A percentile compares a stretch with the other conserved stretches of the same genome.
These are phyloP conservation scores for Staphylotrichum tortipilum DNA, from an alignment of 495 filamentous ascomycete genomes.

Conservation along the genomic window DNA sequence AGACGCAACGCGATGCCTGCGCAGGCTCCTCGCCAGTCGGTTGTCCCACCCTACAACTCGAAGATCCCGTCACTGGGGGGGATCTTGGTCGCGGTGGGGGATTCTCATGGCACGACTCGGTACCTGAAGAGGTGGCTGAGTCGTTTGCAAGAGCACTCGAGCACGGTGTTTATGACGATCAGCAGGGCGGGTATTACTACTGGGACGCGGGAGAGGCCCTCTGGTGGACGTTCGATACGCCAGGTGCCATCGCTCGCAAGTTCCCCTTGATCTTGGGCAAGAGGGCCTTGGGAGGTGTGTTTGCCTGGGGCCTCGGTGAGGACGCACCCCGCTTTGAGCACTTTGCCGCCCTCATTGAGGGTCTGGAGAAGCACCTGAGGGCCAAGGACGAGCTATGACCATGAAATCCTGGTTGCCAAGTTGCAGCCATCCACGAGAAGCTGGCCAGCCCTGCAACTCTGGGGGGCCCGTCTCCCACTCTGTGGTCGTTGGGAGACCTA, in stretches of 20 bases:
- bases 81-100: slow-evolving; percentile 56
- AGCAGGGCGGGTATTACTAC: slow-evolving; percentile 59
- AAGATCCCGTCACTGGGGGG: slow-evolving; percentile 54
- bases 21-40: slow-evolving; percentile 46
- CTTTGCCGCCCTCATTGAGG: slow-evolving; percentile 47
- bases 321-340: slow-evolving; percentile 54
- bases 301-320: slow-evolving; percentile 68
- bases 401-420: no score
- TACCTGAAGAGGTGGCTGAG: slow-evolving; percentile 35
- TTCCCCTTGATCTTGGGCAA: slow-evolving; percentile 50
- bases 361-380: slow-evolving; percentile 9
- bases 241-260: slow-evolving; percentile 53
- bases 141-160: slow-evolving; percentile 45
- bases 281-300: slow-evolving; percentile 57
- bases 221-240: slow-evolving; percentile 73
- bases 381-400: slow-evolving; percentile 21
- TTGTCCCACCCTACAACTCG: slow-evolving; percentile 53
- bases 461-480: no score
- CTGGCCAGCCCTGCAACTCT: no score
- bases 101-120: slow-evolving; percentile 52
- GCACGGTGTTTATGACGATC: slow-evolving; percentile 48
- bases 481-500: no score
- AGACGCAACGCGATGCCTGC: slow-evolving; percentile 43
- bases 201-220: slow-evolving; percentile 51
- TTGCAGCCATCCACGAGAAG: no score